These are phyloP conservation scores for Achlya hypogyna DNA, from an alignment of 352 stramenopile genomes.

Conservation along the genomic window DNA sequence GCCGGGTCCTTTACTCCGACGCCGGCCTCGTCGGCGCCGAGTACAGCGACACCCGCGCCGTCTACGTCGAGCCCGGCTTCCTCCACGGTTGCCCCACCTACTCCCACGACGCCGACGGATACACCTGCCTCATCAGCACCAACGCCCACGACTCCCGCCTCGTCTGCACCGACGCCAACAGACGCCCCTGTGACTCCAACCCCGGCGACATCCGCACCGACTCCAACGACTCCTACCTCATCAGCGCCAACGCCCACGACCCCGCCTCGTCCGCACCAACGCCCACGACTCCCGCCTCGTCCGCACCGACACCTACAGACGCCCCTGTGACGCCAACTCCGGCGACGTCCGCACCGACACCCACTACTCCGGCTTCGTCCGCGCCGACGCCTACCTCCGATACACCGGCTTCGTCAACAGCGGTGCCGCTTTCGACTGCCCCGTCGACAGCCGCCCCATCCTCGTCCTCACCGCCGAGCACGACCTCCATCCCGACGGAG, in stretches of 20 bases:
- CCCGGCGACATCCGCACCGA: background rate
- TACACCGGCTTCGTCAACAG: background rate
- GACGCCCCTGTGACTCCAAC: background rate
- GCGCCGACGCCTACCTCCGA: background rate
- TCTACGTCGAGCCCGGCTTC: too few species aligned
- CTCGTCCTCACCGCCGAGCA: background rate
- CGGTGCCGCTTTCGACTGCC: background rate
- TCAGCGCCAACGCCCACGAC: background rate
- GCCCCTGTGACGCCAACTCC: background rate
- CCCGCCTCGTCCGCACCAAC: background rate
- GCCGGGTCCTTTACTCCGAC: background rate
- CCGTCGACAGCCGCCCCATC: background rate
- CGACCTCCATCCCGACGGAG: background rate
- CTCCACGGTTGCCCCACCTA: too few species aligned
- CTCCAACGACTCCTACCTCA: background rate
- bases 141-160: background rate
- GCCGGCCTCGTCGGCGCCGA: background rate
- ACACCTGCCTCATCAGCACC: background rate
- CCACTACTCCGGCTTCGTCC: background rate
- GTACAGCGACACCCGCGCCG: too few species aligned
- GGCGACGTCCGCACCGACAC: background rate
- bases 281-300: background rate
- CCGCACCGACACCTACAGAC: background rate
- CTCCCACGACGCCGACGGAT: too few species aligned
- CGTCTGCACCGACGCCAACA: background rate